Evolutionary conservation across 2,329 filamentous ascomycete species (phyloP).

Genomic region (Epichloe bromicola): DNA sequence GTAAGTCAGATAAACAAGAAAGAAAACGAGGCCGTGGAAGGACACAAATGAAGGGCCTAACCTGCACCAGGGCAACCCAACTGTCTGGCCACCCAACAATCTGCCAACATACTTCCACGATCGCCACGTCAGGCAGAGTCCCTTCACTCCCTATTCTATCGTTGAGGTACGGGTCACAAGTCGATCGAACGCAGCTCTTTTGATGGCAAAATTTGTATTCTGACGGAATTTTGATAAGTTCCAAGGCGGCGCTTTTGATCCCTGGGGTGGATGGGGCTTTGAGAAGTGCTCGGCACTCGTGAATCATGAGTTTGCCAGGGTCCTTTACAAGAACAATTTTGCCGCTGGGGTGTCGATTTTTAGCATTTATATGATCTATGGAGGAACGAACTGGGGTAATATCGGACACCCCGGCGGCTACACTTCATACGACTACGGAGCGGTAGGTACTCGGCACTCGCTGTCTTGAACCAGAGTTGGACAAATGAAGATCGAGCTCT

Average conservation of each 20-base stretch:
- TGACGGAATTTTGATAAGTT: constrained; percentile 32
- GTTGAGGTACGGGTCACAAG: constrained; percentile 28
- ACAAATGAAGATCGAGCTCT: constrained; percentile 8
- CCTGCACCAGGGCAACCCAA: constrained; percentile 21
- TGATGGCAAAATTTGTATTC: background rate
- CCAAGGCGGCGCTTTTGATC: constrained; percentile 60
- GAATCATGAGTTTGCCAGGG: constrained; percentile 61
- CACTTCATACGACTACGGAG: constrained; percentile 43
- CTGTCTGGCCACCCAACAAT: constrained; percentile 48
- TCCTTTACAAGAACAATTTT: constrained; percentile 68
- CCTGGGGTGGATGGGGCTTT: constrained; percentile 61
- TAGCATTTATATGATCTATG: constrained; percentile 67
- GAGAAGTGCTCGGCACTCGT: constrained; percentile 52
- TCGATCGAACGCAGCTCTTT: background rate
- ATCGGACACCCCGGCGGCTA: constrained; percentile 55
- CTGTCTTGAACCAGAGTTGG: constrained; percentile 7
- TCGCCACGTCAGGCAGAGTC: constrained; percentile 37
- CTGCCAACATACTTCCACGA: constrained; percentile 33
- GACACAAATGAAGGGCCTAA: background rate
- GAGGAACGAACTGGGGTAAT: constrained; percentile 78
- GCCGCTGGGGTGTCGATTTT: constrained; percentile 54
- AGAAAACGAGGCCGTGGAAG: background rate
- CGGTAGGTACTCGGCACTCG: constrained; percentile 16
- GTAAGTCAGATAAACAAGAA: constrained; percentile 8
- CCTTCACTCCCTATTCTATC: constrained; percentile 53